phyloP scores from a whole-genome alignment of 345 rosid genomes.

The Eucalyptus paniculata region DNA sequence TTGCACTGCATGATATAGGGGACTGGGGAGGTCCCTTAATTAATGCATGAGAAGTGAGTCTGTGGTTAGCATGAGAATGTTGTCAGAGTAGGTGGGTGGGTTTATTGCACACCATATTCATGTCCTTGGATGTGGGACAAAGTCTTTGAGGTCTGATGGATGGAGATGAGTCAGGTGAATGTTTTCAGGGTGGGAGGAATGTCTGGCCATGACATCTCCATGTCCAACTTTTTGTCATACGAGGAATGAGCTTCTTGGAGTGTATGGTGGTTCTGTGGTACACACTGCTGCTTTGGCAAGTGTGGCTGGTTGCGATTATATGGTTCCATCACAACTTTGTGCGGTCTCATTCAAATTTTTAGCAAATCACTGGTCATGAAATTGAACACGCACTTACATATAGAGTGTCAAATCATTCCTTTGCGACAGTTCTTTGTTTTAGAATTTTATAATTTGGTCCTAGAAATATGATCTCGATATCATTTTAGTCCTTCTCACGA shows the following conservation, averaged over 20 bases:
- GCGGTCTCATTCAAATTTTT: background rate
- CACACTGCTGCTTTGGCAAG: background rate
- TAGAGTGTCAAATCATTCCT: background rate
- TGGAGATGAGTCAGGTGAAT: background rate
- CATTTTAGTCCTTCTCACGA: background rate
- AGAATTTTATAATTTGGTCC: too few species aligned
- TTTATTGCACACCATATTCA: background rate
- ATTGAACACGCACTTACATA: background rate
- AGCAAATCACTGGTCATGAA: background rate
- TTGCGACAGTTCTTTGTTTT: too few species aligned
- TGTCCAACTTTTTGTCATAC: background rate
- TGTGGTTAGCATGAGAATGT: conserved; percentile 27
- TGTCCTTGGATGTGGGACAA: background rate
- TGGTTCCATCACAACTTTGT: background rate
- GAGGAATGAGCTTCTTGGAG: background rate
- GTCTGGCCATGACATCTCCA: background rate
- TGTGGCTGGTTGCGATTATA: background rate
- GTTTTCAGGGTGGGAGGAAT: background rate
- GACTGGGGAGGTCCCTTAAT: conserved; percentile 4
- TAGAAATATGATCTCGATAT: background rate
- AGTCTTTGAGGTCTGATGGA: background rate
- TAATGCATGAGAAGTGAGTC: conserved; percentile 33
- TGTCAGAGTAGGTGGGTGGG: background rate
- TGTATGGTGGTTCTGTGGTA: background rate
- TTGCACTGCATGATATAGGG: background rate